Evolutionary conservation across 2,329 filamentous ascomycete species (phyloP), one percentile per base, ranked within the genome.

Genomic region (Trichoderma koningii): DNA sequence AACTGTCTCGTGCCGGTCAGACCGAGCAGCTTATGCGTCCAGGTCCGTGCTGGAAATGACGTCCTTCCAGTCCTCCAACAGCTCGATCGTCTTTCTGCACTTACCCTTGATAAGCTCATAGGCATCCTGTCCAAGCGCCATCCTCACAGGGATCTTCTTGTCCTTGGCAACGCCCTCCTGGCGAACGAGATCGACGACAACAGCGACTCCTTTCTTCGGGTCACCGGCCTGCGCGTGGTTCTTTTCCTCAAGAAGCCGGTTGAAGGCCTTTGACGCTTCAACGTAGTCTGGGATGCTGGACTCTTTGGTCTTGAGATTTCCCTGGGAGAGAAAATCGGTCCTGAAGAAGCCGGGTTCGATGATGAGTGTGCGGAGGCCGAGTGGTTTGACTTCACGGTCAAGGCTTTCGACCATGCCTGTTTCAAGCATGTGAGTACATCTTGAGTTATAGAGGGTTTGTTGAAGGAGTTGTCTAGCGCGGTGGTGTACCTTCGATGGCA

Each of bases 71-170:
- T 56, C 51, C 21, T 41, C 67, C n/a, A 69, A 7, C 23, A 71
- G 21, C 48, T 63, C 34, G 30, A 69, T 50, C 57, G 69, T 69
- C 65, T 73, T 69, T 21, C 70, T 63, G 42, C 69, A 70, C 63
- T 72, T 73, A 19, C 70, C 63, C 64, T 64, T 70, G 9, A 70
- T 65, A 5, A 63, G 55, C 7, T 66, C 70, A 38, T 70, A 66
- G 1, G 68, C 67, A 64, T 74, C 73, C 17, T 68, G 67, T 5
- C 73, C 72, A 4, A 75, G 55, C 7, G 72, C 64, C 5, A 74
- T 65, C 2, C 70, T 61, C 12, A 71, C 63, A 7, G 71, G 66
- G 59, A 70, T 67, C 1, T 57, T 45, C 55, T 66, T 69, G 1
- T 67, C 69, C 2, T 51, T 59, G 7, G 69, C 71, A 45, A 67